Evolutionary conservation across 257 asterid genomes (phyloP), one percentile per base, ranked within the genome.

Genomic region (Apocynum venetum): DNA sequence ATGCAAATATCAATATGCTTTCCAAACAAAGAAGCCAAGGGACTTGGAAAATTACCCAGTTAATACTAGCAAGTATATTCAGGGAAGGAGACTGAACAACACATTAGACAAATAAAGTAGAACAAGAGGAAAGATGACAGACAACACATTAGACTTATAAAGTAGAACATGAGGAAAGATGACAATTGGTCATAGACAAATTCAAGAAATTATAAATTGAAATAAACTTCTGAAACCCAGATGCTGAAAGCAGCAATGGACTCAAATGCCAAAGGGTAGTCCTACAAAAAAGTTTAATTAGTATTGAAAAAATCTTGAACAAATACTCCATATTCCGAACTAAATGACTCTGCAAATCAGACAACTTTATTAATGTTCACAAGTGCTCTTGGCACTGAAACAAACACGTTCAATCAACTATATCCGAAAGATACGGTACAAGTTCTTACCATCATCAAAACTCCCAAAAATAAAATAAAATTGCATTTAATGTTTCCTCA

Each of bases 321-420:
- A 76, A n/a, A 80, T 68, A 70, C 81, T 79, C 84, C 83, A 71
- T 79, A 78, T 87, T 81, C 86, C 73, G 87, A 74, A 71, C 52
- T 82, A 78, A 78, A 85, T 74, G 86, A 82, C 91, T 89, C 98
- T 94, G 97, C 97, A 92, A 89, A 90, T 88, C 31, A 25, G 31
- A 25, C 31, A 25, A 25, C 31, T 25, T 25, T 25, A 25, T 25
- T 25, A 25, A 25, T 25, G 31, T 25, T 25, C 31, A 25, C 31
- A 25, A 25, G 31, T 25, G 31, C 31, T 25, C 31, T 25, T 25
- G 31, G 31, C 31, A 25, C 31, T 25, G 31, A 25, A 25, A 25
- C 31, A 25, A 25, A 25, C 31, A 25, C 31, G 31, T 25, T 25
- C 31, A 25, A 25, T 25, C 31, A 25, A 25, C 31, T 25, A 25